phyloP scores from a whole-genome alignment of 1,139 yeast species.

The Yamadazyma buinensis region DNA sequence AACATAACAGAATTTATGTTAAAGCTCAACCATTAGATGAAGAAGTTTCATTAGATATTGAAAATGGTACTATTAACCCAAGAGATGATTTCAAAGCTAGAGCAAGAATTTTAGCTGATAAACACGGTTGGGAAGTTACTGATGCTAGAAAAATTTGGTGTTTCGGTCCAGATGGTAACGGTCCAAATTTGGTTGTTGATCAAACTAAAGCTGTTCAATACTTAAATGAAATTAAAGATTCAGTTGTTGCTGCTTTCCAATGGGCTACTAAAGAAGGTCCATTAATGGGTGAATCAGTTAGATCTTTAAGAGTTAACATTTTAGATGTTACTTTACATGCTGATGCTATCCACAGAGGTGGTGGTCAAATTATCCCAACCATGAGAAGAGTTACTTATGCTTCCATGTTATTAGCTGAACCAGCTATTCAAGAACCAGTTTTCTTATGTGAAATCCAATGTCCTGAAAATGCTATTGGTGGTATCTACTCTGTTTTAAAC shows the following conservation, averaged over 20 bases:
- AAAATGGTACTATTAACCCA: constrained; percentile 86
- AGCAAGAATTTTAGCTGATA: constrained; percentile 99
- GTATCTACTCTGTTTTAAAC: constrained; percentile 99
- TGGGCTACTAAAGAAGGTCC: constrained; percentile 99
- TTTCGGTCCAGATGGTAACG: constrained; percentile 99
- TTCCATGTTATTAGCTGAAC: constrained; percentile 96
- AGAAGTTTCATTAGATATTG: constrained; percentile 91
- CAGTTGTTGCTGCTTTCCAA: constrained; percentile 99
- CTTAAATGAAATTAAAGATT: constrained; percentile 98
- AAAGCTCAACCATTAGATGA: constrained; percentile 96
- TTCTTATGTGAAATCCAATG: constrained; percentile 99
- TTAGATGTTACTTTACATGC: constrained; percentile 99
- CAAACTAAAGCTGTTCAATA: constrained; percentile 99
- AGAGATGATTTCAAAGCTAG: constrained; percentile 99
- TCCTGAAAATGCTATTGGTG: constrained; percentile 99
- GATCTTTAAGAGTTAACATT: constrained; percentile 96
- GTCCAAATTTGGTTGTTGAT: constrained; percentile 98
- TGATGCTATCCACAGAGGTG: constrained; percentile 99
- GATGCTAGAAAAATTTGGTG: constrained; percentile 99
- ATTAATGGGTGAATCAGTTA: constrained; percentile 90
- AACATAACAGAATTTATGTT: constrained; percentile 99
- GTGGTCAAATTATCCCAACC: constrained; percentile 99
- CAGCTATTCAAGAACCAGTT: constrained; percentile 99
- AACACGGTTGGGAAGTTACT: constrained; percentile 98
- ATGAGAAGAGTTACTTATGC: constrained; percentile 99